Base-by-base conservation (phyloP, 495 filamentous ascomycete species). In the Talaromyces liani region DNA sequence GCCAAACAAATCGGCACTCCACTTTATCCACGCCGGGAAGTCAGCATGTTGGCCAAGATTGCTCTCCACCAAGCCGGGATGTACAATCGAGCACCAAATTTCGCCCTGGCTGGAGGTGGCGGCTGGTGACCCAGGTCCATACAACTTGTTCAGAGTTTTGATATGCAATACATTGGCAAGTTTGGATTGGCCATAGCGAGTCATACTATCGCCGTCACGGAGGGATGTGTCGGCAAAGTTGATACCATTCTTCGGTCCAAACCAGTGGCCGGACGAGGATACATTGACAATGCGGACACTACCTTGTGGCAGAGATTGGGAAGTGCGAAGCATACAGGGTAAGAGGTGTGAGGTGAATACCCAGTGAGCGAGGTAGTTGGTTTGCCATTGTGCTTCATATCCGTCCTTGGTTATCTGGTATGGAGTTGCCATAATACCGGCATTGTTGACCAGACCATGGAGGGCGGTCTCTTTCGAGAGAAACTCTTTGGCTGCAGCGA, bases 401-500 rank as follows among this genome's bases (percentile, higher is more conserved):
- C 70, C 69, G 51, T 76, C 67, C 58, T 65, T 64, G 18, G 69
- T 70, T n/a, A 70, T 58, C 39, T 60, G 49, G 54, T 51, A 71
- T 3, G 79, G 75, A 3, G 77, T 59, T 1, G 73, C 80, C 79
- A 87, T 84, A 61, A 88, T 80, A 33, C 84, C 85, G 18, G 87
- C 86, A 63, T 88, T 89, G 70, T 82, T 80, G 41, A 88, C 71
- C 5, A 89, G 69, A n/a, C 83, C 68, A 60, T 87, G 77, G 18
- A 85, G 65, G 12, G 58, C 56, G 18, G 65, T 56, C 56, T 71
- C 71, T 7, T 29, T 47, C 1, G 63, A 33, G 22, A 67, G 57
- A 57, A 75, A 67, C 12, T 24, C n/a, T 27, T 73, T 67, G 20
- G 67, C 71, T 1, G 69, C 75, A 22, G 67, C 34, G 20, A 68